phyloP scores from a whole-genome alignment of 2,329 filamentous ascomycete species.

The Sphaerostilbella broomeana region DNA sequence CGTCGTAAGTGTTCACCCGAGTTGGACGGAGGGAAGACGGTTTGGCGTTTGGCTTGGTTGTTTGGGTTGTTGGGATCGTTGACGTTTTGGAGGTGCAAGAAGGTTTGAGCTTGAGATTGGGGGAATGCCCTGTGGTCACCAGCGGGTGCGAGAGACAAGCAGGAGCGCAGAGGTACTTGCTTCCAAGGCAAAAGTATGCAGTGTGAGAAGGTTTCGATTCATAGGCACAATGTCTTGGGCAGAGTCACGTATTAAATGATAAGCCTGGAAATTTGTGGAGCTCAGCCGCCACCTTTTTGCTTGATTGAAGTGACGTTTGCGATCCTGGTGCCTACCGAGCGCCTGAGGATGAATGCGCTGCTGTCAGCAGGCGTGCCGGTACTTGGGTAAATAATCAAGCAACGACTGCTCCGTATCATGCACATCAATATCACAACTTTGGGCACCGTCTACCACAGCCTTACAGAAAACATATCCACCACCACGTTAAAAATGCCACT shows the following conservation, averaged over 20 bases:
- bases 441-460: too few species aligned
- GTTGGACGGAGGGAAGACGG: constrained; percentile 6
- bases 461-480: too few species aligned
- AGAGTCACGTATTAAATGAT: background rate
- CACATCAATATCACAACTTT: too few species aligned
- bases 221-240: background rate
- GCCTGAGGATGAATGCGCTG: background rate
- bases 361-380: too few species aligned
- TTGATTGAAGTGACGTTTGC: constrained; percentile 19
- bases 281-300: constrained; percentile 10
- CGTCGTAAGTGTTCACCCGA: too few species aligned
- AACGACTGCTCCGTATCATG: too few species aligned
- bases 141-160: constrained; percentile 12
- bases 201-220: too few species aligned
- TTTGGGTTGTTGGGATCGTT: constrained; percentile 14
- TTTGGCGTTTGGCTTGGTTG: too few species aligned
- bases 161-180: constrained; percentile 18
- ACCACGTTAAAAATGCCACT: too few species aligned
- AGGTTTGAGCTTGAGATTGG: constrained; percentile 28
- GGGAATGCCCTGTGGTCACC: constrained; percentile 17
- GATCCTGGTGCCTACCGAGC: constrained; percentile 15
- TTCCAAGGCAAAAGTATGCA: too few species aligned
- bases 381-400: too few species aligned
- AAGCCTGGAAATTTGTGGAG: background rate
- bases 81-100: constrained; percentile 23